Base-by-base conservation (phyloP, 202 grass and related monocot species). In the Zizania palustris region DNA sequence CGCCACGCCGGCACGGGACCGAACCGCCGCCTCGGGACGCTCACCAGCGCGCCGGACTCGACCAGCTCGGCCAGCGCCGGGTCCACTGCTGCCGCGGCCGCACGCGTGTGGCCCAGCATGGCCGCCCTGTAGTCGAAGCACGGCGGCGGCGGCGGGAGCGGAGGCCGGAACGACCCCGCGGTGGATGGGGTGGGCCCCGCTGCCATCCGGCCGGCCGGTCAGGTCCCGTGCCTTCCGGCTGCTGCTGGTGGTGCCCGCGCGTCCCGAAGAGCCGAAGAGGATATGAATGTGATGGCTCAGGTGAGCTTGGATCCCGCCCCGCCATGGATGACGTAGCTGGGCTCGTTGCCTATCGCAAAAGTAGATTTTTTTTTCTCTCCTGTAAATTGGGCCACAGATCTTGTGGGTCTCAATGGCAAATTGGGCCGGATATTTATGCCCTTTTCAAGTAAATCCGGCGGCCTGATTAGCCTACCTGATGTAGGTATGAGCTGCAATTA, bases 71-170 rank as follows among this genome's bases (percentile, higher is more conserved):
- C 82, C 60, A 93, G 79, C 43, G 90, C 76, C 59, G 88, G 94
- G 84, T 77, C 63, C n/a, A 64, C 68, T 2, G 69, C 75, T 3
- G 72, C 76, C 34, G 65, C 80, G 11, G 79, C 80, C 36, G 87
- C 84, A 3, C 86, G 88, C 28, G 93, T 93, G 21, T 93, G 91
- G 9, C 74, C 79, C 18, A 85, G 84, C 53, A 87, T 65, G 13
- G 89, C 90, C 39, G 84, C 55, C 73, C 84, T 57, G 79, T 97
- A 97, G 82, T 97, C 88, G 76, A 97, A 97, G 58, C 90, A 86
- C 21, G 88, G 76, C 22, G 93, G 93, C 45, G 93, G 90, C 39
- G 88, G 74, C 54, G 76, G 82, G 72, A 96, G 71, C 83, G 71
- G 88, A 80, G 75, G 84, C 69, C 85, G 81, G 83, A 67, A 48